These are phyloP conservation scores for Paracamarosporium sp. DNA, from an alignment of 2,329 filamentous ascomycete species.

Conservation along the genomic window DNA sequence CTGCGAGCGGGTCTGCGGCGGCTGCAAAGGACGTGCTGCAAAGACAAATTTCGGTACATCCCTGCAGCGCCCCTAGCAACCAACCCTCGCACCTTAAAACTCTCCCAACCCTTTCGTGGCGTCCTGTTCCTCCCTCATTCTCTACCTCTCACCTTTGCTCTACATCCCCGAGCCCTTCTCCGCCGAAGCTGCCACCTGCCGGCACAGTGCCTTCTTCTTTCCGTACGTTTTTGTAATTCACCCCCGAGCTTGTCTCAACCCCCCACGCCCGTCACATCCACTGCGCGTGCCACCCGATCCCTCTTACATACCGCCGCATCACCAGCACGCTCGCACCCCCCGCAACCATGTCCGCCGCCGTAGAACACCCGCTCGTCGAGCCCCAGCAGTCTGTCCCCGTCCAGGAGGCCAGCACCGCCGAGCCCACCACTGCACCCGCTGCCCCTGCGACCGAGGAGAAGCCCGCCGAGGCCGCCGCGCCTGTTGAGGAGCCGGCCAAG, in stretches of 20 bases:
- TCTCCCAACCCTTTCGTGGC: conserved; percentile 35
- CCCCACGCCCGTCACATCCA: conserved; percentile 23
- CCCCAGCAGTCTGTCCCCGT: conserved; percentile 33
- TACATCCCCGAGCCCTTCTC: conserved; percentile 36
- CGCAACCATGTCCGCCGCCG: conserved; percentile 72
- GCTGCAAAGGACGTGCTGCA: conserved; percentile 38
- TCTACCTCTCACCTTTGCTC: conserved; percentile 33
- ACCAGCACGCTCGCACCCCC: conserved; percentile 14
- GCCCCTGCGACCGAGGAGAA: conserved; percentile 52
- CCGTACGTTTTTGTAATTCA: conserved; percentile 43
- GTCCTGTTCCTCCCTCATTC: conserved; percentile 39
- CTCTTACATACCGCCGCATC: conserved; percentile 9
- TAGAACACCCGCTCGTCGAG: conserved; percentile 70
- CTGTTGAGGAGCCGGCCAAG: conserved; percentile 51
- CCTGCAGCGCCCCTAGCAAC: conserved; percentile 45
- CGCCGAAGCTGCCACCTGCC: conserved; percentile 33
- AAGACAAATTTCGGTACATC: conserved; percentile 42
- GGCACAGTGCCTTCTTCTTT: conserved; percentile 36
- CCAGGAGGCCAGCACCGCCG: conserved; percentile 42
- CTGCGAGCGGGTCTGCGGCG: conserved; percentile 35
- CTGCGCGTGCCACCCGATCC: conserved; percentile 14
- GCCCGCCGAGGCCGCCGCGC: conserved; percentile 38
- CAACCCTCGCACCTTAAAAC: conserved; percentile 43
- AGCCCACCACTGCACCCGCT: conserved; percentile 44
- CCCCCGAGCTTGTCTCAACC: conserved; percentile 29